Conservation (phyloP, 192 early-diverging fungal species). For the Umbelopsis sp. region DNA sequence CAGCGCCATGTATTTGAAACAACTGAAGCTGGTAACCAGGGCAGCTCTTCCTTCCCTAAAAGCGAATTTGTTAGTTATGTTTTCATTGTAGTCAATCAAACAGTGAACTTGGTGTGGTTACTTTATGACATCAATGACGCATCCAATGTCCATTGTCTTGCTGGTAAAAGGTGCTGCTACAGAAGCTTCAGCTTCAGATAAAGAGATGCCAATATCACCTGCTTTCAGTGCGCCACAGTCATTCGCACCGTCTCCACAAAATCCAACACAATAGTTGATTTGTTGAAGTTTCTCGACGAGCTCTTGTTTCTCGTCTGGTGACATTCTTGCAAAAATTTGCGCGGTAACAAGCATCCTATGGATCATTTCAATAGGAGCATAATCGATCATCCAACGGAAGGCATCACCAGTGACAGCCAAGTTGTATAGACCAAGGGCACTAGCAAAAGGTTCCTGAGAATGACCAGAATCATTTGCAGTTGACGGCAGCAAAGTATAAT, state of each 20-base stretch:
- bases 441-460: conserved; percentile 8
- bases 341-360: conserved; percentile 86
- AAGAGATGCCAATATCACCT: conserved; percentile 93
- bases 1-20: conserved; percentile 99
- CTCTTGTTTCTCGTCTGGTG: conserved; percentile 97
- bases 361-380: conserved; percentile 62
- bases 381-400: conserved; percentile 93
- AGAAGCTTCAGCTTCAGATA: conserved; percentile 97
- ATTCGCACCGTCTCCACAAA: conserved; percentile 99
- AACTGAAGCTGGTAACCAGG: conserved; percentile 95
- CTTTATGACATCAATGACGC: conserved; percentile 89
- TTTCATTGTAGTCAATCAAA: background rate
- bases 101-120: conserved; percentile 24
- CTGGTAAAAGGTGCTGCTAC: conserved; percentile 99
- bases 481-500: conserved; percentile 43
- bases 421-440: conserved; percentile 56
- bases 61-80: background rate
- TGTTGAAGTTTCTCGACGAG: conserved; percentile 88
- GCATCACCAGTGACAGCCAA: conserved; percentile 96
- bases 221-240: conserved; percentile 97
- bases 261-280: conserved; percentile 92
- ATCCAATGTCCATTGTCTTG: conserved; percentile 85
- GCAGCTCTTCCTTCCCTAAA: conserved; percentile 90
- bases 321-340: conserved; percentile 96
- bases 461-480: background rate